phyloP scores from a whole-genome alignment of 1,139 yeast genomes.

The Yamadazyma songkhlaensis region DNA sequence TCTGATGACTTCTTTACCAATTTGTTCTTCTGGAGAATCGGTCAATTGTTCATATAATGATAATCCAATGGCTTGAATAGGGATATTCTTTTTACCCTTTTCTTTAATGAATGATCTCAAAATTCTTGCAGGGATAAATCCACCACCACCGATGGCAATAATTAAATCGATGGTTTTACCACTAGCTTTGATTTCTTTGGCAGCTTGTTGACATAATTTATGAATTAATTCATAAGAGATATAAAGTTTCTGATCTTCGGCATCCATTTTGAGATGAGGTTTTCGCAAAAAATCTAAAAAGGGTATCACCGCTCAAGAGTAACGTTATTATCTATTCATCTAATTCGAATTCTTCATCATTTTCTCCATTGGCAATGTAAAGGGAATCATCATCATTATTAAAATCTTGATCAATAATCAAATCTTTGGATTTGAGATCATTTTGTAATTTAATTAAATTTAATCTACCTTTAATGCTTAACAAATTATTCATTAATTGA shows the following conservation, averaged over 20 bases:
- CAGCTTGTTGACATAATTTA: slow-evolving; percentile 56
- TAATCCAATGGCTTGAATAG: slow-evolving; percentile 63
- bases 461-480: slow-evolving; percentile 45
- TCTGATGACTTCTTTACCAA: slow-evolving; percentile 60
- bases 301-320: too few relatives aligned
- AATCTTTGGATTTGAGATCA: slow-evolving; percentile 27
- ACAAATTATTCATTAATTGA: slow-evolving; percentile 35
- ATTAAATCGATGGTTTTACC: slow-evolving; percentile 53
- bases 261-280: background rate
- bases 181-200: slow-evolving; percentile 39
- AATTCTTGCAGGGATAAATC: slow-evolving; percentile 65
- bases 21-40: slow-evolving; percentile 40
- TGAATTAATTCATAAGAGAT: slow-evolving; percentile 64
- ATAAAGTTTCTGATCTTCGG: slow-evolving; percentile 39
- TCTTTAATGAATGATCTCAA: slow-evolving; percentile 58
- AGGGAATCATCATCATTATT: slow-evolving; percentile 20
- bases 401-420: slow-evolving; percentile 24
- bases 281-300: background rate
- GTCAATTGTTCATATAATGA: slow-evolving; percentile 60
- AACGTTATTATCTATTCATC: slow-evolving; percentile 1
- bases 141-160: slow-evolving; percentile 70
- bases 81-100: slow-evolving; percentile 54
- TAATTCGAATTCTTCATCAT: slow-evolving; percentile 24
- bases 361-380: slow-evolving; percentile 42
- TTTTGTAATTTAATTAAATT: slow-evolving; percentile 41